phyloP scores from a whole-genome alignment of 1,284 basidiomycete species.

The Ceratobasidium sp. region DNA sequence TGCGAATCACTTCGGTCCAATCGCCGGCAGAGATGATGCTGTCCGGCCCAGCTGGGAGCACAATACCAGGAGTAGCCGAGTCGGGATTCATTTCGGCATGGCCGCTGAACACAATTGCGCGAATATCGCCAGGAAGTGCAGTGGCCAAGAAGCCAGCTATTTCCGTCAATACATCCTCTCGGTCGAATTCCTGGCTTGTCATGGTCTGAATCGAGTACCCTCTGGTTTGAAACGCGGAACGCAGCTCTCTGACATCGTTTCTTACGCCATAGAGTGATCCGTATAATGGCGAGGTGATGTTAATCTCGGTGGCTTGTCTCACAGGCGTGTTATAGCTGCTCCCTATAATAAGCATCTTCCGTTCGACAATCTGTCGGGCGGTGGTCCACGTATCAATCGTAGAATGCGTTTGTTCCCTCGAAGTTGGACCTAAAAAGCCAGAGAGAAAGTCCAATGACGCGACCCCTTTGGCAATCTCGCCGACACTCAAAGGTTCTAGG shows the following conservation, averaged over 20 bases:
- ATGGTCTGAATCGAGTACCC: constrained; percentile 4
- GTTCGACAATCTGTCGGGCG: not conserved
- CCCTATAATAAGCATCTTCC: constrained; percentile 28
- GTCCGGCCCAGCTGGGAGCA: not conserved
- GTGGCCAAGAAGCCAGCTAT: constrained; percentile 4
- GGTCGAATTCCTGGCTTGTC: not conserved
- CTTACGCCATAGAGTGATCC: not conserved
- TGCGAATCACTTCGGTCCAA: not conserved
- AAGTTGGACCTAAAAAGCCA: not conserved
- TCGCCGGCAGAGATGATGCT: not conserved
- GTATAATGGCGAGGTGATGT: not conserved
- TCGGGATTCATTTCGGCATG: not conserved
- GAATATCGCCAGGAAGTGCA: constrained; percentile 19
- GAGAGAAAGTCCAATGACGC: not conserved
- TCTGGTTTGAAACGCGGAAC: constrained; percentile 1
- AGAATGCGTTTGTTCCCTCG: not conserved
- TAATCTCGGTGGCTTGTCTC: not conserved
- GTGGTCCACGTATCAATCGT: constrained; percentile 1
- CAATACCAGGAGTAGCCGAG: not conserved
- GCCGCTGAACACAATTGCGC: constrained; percentile 28
- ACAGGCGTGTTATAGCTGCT: not conserved
- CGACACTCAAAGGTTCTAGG: not conserved
- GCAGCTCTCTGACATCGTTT: constrained; percentile 7
- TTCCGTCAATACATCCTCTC: not conserved
- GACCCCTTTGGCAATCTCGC: not conserved